Evolutionary conservation across 805 yeast genomes (phyloP), one percentile per base, ranked within the genome.

Genomic region (Candida maesae): DNA sequence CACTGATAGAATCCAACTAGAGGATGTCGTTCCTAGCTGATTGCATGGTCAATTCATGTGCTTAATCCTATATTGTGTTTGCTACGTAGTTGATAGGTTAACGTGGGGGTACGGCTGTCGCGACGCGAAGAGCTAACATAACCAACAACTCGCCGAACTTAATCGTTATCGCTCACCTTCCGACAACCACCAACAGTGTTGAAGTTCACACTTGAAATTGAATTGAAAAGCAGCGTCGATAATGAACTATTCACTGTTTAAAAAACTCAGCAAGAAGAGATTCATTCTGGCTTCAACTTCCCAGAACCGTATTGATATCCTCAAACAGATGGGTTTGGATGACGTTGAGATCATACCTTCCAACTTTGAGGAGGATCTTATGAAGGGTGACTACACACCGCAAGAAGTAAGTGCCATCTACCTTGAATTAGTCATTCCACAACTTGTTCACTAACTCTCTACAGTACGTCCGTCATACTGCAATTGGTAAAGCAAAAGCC

Each of bases 241-340:
- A 14, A 18, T 65, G 33, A 41, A 53, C 2, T 64, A 64, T 44
- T 64, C 70, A 10, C 50, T 68, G 5, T 63, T 58, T 44, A 46
- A 55, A 1, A 35, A 39, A 34, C 42, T 30, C 47, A 44, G 46
- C 9, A 11, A 33, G 10, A 47, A 42, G 39, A 44, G 52, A 23
- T 42, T 90, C 19, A 66, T 87, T 5, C 69, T 91, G 6, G 96
- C 95, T 0, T 87, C 96, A 2, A 74, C 84, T 1, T 90, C 97
- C 0, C 91, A 95, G 2, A 70, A 96, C 45, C 66, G 99, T 42
- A 63, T 67, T 39, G 86, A 85, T 41, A 82, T 93, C n/a, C 54
- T 93, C 21, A 55, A 60, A 5, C 78, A 82, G 50, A 59, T 84
- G 58, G 81, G 81, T 0, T 61, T 84, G 27, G 36, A 58, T 0